A percentile compares a stretch with the other conserved stretches of the same genome.
Conservation (phyloP, 331 rosid genomes). For the Spiraea crenata region DNA sequence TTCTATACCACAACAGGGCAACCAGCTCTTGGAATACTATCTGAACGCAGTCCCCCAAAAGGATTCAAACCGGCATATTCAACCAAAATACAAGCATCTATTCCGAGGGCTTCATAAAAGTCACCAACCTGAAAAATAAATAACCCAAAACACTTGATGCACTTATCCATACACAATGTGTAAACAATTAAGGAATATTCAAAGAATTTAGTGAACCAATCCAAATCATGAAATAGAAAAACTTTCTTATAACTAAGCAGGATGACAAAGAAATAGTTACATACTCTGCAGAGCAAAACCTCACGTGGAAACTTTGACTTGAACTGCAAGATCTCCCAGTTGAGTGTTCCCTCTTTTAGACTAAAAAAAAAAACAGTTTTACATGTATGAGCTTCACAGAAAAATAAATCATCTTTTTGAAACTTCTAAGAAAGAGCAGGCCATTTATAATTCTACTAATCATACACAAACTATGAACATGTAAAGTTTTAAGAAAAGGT, state of each 20-base stretch:
- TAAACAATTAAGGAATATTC: not conserved
- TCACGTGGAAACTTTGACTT: constrained; percentile 91
- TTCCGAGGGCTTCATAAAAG: constrained; percentile 87
- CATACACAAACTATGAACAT: not conserved
- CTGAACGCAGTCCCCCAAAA: constrained; percentile 83
- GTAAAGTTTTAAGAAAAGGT: not conserved
- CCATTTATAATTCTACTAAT: not conserved
- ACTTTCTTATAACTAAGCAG: constrained; percentile 5
- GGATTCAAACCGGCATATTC: constrained; percentile 95
- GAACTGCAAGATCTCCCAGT: constrained; percentile 83
- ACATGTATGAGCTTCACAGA: constrained; percentile 21
- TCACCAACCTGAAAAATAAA: constrained; percentile 74
- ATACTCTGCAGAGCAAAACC: constrained; percentile 91
- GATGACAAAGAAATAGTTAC: constrained; percentile 22
- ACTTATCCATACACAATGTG: constrained; percentile 15
- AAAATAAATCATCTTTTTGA: constrained; percentile 2
- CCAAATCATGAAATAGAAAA: not conserved
- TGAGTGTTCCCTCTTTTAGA: constrained; percentile 90
- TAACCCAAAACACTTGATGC: constrained; percentile 1
- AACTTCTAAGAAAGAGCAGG: not conserved
- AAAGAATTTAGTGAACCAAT: not conserved
- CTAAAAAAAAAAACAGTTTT: constrained; percentile 37
- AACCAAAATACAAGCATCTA: constrained; percentile 89
- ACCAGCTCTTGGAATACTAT: constrained; percentile 88
- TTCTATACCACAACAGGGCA: constrained; percentile 87